Evolutionary conservation across 768 basidiomycete species (phyloP).

Genomic region (Postia placenta): DNA sequence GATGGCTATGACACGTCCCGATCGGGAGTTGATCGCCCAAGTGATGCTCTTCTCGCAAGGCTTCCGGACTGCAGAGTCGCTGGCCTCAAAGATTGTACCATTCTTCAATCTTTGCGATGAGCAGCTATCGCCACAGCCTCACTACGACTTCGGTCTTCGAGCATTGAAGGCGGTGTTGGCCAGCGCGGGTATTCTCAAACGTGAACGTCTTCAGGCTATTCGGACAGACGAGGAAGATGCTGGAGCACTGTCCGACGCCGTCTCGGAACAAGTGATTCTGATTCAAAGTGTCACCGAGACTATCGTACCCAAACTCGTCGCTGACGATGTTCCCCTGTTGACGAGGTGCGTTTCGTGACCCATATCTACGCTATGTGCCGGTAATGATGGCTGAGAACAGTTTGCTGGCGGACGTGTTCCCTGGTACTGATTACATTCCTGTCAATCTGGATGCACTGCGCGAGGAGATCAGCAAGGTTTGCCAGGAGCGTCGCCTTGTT

Average conservation of each 20-base stretch:
- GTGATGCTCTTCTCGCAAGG: conserved; percentile 99
- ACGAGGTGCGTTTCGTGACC: conserved; percentile 57
- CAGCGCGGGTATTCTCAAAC: conserved; percentile 96
- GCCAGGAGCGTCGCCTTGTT: conserved; percentile 79
- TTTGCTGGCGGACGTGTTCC: conserved; percentile 94
- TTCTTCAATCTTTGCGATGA: conserved; percentile 99
- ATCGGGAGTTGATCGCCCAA: conserved; percentile 97
- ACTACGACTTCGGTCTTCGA: conserved; percentile 98
- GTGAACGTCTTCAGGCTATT: conserved; percentile 65
- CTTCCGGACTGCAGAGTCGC: conserved; percentile 93
- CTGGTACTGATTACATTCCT: conserved; percentile 86
- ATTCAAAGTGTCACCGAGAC: conserved; percentile 99
- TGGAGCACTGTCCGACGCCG: conserved; percentile 56
- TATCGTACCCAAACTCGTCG: conserved; percentile 95
- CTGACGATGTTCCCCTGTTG: conserved; percentile 91
- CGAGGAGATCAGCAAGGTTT: conserved; percentile 83
- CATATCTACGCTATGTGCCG: background rate
- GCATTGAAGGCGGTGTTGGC: conserved; percentile 95
- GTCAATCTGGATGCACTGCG: conserved; percentile 83
- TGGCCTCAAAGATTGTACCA: conserved; percentile 98
- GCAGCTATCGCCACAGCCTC: conserved; percentile 93
- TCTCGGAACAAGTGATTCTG: conserved; percentile 91
- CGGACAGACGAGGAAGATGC: conserved; percentile 37
- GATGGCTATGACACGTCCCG: conserved; percentile 99
- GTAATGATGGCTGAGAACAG: conserved; percentile 33